A percentile compares a stretch with the other conserved stretches of the same genome.
phyloP scores from a whole-genome alignment of 2,329 filamentous ascomycete genomes.

The Teratosphaeriaceae sp. region DNA sequence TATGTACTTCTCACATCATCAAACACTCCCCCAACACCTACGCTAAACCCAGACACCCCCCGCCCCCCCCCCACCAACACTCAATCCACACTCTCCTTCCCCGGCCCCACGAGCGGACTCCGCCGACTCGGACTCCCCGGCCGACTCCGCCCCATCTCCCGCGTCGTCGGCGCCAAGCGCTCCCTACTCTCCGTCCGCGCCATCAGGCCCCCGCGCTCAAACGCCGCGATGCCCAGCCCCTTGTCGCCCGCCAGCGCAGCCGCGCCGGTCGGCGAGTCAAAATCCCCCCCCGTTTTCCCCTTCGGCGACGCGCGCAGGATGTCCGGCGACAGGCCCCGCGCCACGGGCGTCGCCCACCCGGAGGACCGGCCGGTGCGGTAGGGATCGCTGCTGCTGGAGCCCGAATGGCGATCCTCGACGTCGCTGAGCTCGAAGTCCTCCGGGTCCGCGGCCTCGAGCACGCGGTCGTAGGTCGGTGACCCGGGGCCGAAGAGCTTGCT shows the following conservation, averaged over 20 bases:
- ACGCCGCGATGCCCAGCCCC: slow-evolving; percentile 33
- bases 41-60: slow-evolving; percentile 4
- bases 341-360: slow-evolving; percentile 58
- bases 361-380: slow-evolving; percentile 48
- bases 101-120: slow-evolving; percentile 29
- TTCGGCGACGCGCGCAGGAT: slow-evolving; percentile 21
- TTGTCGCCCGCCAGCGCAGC: slow-evolving; percentile 12
- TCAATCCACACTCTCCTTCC: slow-evolving; percentile 33
- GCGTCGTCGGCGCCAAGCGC: slow-evolving; percentile 51
- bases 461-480: slow-evolving; percentile 60
- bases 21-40: slow-evolving; percentile 5
- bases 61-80: too few species aligned
- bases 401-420: slow-evolving; percentile 41
- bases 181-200: slow-evolving; percentile 83
- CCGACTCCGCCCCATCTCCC: slow-evolving; percentile 42
- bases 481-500: slow-evolving; percentile 57
- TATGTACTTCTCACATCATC: not conserved
- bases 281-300: slow-evolving; percentile 32
- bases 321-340: slow-evolving; percentile 25
- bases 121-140: slow-evolving; percentile 44
- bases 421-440: slow-evolving; percentile 72
- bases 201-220: slow-evolving; percentile 64
- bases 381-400: slow-evolving; percentile 13
- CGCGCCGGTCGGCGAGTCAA: slow-evolving; percentile 38
- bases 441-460: slow-evolving; percentile 72